Conservation (phyloP, 129 eudicot species). For the Escallonia herrerae region DNA sequence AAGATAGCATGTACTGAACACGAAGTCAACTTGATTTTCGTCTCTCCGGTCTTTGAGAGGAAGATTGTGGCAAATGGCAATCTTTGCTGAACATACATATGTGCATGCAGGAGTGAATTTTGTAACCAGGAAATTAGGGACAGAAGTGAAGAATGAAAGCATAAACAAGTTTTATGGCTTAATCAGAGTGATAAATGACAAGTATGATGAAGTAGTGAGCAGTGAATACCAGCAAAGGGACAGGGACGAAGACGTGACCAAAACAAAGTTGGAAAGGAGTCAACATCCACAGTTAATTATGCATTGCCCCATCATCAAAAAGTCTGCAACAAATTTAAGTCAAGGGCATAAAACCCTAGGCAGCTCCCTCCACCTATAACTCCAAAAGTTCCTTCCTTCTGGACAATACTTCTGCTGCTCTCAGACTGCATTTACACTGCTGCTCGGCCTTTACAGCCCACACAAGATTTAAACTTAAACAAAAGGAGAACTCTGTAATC, state of each 20-base stretch:
- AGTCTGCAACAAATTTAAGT: slow-evolving; percentile 33
- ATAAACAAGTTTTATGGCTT: too few species aligned
- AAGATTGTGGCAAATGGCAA: too few species aligned
- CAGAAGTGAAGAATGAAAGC: too few species aligned
- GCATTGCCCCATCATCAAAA: slow-evolving; percentile 4
- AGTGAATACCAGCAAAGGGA: background rate
- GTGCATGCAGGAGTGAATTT: too few species aligned
- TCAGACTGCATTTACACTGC: slow-evolving; percentile 22
- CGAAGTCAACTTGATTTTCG: too few species aligned
- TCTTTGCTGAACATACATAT: too few species aligned
- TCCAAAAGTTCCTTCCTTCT: slow-evolving; percentile 2
- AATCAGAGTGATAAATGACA: background rate
- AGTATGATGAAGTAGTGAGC: background rate
- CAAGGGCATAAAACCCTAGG: slow-evolving; percentile 19
- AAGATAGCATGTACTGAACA: too few species aligned
- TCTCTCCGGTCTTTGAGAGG: too few species aligned
- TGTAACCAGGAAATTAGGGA: too few species aligned
- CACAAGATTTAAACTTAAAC: too few species aligned
- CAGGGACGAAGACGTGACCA: slow-evolving; percentile 10
- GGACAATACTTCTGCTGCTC: background rate
- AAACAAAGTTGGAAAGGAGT: slow-evolving; percentile 17
- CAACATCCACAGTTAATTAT: slow-evolving; percentile 19
- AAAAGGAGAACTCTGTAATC: too few species aligned
- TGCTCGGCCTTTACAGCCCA: background rate
- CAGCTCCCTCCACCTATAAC: background rate